These are phyloP conservation scores for Solanum dulcamara DNA, from an alignment of 257 asterid genomes.

Conservation along the genomic window DNA sequence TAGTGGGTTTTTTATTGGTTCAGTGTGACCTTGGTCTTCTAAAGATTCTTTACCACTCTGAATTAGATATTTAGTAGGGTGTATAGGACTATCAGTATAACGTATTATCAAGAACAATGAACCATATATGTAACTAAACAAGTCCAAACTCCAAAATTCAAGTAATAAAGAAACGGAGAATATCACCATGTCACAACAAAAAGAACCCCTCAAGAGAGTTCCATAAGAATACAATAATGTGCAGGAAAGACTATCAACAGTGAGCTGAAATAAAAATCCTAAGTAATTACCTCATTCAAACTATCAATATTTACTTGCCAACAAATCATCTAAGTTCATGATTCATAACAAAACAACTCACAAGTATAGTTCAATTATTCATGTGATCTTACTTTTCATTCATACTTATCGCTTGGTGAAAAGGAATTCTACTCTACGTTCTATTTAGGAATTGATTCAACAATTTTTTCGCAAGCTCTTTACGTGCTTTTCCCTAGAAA, in stretches of 20 bases:
- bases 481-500: not conserved
- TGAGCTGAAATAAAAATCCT: not conserved
- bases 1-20: not conserved
- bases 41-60: not conserved
- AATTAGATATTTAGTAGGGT: not conserved
- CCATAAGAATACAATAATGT: not conserved
- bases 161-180: not conserved
- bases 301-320: not conserved
- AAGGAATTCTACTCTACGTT: not conserved
- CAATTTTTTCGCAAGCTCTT: not conserved
- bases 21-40: not conserved
- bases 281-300: not conserved
- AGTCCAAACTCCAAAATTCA: not conserved
- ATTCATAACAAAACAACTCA: not conserved
- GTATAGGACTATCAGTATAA: not conserved
- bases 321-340: not conserved
- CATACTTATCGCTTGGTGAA: not conserved
- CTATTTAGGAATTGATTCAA: not conserved
- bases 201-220: not conserved
- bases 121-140: not conserved
- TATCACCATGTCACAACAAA: not conserved
- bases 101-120: not conserved
- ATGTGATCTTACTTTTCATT: not conserved
- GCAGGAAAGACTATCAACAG: not conserved
- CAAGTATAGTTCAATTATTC: not conserved